These are phyloP conservation scores for Colletotrichum tanaceti DNA, from an alignment of 2,329 filamentous ascomycete genomes.

Conservation along the genomic window DNA sequence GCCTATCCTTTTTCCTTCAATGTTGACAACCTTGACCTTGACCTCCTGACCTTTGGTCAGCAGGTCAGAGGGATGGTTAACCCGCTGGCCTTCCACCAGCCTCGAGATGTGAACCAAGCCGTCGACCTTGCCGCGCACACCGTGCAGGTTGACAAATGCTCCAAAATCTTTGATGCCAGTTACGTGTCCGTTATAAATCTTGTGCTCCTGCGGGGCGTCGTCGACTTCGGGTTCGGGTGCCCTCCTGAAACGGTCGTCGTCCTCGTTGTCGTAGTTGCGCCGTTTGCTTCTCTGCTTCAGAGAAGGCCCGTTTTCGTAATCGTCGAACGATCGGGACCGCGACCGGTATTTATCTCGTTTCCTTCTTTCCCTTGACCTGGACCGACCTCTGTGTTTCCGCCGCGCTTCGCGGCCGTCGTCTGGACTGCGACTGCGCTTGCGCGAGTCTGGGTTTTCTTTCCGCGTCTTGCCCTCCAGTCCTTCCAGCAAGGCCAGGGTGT, in stretches of 20 bases:
- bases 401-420: conserved; percentile 60
- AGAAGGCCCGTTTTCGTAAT: conserved; percentile 58
- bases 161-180: conserved; percentile 97
- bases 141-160: conserved; percentile 91
- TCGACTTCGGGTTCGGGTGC: conserved; percentile 81
- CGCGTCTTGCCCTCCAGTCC: conserved; percentile 76
- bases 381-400: conserved; percentile 54
- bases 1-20: conserved; percentile 84
- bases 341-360: conserved; percentile 51
- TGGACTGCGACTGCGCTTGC: conserved; percentile 71
- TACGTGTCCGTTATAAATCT: conserved; percentile 89
- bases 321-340: conserved; percentile 55
- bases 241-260: conserved; percentile 69
- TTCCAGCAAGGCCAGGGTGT: conserved; percentile 93
- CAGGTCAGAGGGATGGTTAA: conserved; percentile 92
- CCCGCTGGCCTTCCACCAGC: conserved; percentile 83
- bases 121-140: conserved; percentile 88
- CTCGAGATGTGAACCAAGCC: conserved; percentile 94
- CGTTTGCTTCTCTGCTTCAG: conserved; percentile 48
- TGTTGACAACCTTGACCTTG: conserved; percentile 91
- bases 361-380: conserved; percentile 56
- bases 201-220: conserved; percentile 82
- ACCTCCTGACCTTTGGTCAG: conserved; percentile 83
- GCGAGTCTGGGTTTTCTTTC: conserved; percentile 55
- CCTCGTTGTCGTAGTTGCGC: conserved; percentile 61